Evolutionary conservation across 106 monocot genomes (phyloP).

Genomic region (Phalaenopsis equestris): DNA sequence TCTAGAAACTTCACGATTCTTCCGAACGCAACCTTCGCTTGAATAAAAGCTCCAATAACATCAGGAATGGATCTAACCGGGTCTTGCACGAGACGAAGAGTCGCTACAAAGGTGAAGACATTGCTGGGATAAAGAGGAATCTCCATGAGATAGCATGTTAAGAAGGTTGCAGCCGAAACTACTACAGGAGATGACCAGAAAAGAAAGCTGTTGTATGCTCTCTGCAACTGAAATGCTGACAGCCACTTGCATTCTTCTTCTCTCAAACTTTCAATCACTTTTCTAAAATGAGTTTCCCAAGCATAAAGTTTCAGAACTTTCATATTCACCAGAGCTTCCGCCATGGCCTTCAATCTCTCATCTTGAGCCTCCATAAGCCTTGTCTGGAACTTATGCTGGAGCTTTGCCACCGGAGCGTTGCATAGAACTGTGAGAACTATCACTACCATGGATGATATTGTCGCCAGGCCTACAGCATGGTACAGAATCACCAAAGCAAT

Average conservation of each 20-base stretch:
- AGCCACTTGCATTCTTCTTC: constrained; percentile 69
- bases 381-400: constrained; percentile 75
- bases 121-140: constrained; percentile 64
- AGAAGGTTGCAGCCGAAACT: constrained; percentile 75
- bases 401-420: constrained; percentile 71
- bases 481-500: constrained; percentile 76
- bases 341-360: constrained; percentile 71
- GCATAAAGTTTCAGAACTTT: constrained; percentile 98
- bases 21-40: constrained; percentile 55
- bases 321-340: constrained; percentile 85
- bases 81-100: constrained; percentile 76
- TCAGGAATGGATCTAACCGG: constrained; percentile 77
- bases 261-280: constrained; percentile 44
- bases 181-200: constrained; percentile 87
- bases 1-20: constrained; percentile 60
- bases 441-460: constrained; percentile 56
- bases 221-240: constrained; percentile 59
- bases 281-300: constrained; percentile 79
- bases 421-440: constrained; percentile 51
- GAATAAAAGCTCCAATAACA: constrained; percentile 63
- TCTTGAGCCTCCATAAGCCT: constrained; percentile 86
- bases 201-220: constrained; percentile 59
- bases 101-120: constrained; percentile 87
- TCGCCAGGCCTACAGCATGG: constrained; percentile 66
- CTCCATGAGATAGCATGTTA: constrained; percentile 49